Evolutionary conservation across 176 grass and related monocot species (phyloP).

Genomic region (Sorghum bicolor): DNA sequence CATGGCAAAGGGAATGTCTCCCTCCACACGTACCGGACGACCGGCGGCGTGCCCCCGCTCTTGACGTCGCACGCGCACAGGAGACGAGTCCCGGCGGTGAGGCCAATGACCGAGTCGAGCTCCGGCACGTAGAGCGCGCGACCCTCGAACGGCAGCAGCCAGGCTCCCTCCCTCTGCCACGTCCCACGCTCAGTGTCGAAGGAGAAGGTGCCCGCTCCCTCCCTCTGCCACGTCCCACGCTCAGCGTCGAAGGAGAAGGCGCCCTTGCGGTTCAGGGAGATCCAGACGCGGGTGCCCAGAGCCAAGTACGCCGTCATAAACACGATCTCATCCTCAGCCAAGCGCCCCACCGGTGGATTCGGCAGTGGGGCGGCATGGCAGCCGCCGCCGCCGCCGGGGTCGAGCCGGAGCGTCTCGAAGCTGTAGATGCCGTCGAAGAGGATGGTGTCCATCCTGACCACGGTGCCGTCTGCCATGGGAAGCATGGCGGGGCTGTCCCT

Average conservation of each 20-base stretch:
- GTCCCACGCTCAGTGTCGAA: background rate
- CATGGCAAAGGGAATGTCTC: background rate
- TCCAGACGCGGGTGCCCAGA: background rate
- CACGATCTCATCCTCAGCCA: background rate
- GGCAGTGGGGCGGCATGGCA: background rate
- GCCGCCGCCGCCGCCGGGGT: background rate
- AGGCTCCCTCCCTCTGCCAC: background rate
- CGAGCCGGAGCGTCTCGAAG: background rate
- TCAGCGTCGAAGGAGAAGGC: background rate
- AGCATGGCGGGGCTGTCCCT: background rate
- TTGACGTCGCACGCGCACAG: background rate
- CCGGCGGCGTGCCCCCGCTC: background rate
- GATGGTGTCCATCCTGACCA: background rate
- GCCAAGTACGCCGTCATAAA: background rate
- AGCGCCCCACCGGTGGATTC: background rate
- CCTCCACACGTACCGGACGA: background rate
- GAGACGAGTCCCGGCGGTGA: background rate
- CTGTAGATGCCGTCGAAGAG: background rate
- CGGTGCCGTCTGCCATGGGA: background rate
- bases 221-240: background rate
- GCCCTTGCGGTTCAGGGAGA: background rate
- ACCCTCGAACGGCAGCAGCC: background rate
- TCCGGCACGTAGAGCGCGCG: background rate
- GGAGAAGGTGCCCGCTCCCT: slow-evolving; percentile 6
- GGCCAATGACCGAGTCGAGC: background rate